Base-by-base conservation (phyloP, 768 basidiomycete genomes). In the Agrocybe chaxingu region DNA sequence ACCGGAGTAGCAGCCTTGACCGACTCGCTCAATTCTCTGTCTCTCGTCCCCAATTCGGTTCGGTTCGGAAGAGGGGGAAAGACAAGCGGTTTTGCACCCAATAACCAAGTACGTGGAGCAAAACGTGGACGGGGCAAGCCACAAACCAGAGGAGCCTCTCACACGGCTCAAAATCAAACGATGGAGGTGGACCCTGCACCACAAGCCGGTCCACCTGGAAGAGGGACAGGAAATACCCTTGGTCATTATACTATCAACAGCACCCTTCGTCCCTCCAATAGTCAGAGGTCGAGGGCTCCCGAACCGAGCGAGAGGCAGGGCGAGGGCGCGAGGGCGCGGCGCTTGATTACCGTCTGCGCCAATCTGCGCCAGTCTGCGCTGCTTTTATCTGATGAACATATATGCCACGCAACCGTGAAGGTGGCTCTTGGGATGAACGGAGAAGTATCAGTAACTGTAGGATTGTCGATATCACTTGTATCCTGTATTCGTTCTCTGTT, bases 11-110 rank as follows among this genome's bases (percentile, higher is more conserved):
- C 85, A 45, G 69, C 68, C 11, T 72, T 91, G 10, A 62, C 81
- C 13, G 64, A 71, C 19, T 74, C 74, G 1, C 57, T 79, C 55
- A 66, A 66, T 41, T 66, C 76, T 1, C 69, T 80, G 4, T 71
- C 81, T 7, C 76, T 91, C 48, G 79, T 91, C 1, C 89, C 89
- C 3, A 67, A 80, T 3, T 76, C 84, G 0, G 77, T 91, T 37
- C 77, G 84, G 9, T 92, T 92, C 52, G 89, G 89, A 19, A 75
- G 87, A 35, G 89, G 89, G 0, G 83, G 81, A 3, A 80, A 75
- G 56, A 68, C 63, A 16, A 77, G 76, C 24, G 83, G 80, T 6
- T 79, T 84, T 54, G 70, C 62, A 33, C 66, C 70, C 43, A 63
- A 64, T 7, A 64, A 66, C n/a, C 54, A 50, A 30, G 59, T 54